Evolutionary conservation across 2,329 filamentous ascomycete species (phyloP), one percentile per base, ranked within the genome.

Genomic region (Pleomassaria siparia): DNA sequence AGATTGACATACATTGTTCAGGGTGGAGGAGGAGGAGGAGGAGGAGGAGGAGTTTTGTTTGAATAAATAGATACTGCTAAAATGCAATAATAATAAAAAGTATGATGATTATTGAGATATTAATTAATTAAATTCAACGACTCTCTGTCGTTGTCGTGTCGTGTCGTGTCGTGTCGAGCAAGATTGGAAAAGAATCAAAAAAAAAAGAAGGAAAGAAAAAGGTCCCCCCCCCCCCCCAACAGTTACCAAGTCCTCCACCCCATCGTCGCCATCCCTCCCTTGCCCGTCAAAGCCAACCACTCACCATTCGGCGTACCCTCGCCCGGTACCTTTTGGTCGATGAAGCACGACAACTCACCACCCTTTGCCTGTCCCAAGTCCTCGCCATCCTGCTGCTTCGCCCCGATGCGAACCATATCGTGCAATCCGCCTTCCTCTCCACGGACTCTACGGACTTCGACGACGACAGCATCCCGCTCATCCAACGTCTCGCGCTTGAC

Each of bases 1-100:
- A 7, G 60, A 62, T 36, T 28, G 25, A 28, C 12, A 28, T 28
- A 28, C n/a, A n/a, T n/a, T n/a, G n/a, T n/a, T n/a, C n/a, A n/a
- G n/a, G n/a, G n/a, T n/a, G n/a, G n/a, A n/a, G n/a, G n/a, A n/a
- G n/a, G n/a, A n/a, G n/a, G n/a, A n/a, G n/a, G n/a, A n/a, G n/a
- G n/a, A n/a, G n/a, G n/a, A n/a, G n/a, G n/a, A n/a, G n/a, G n/a
- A n/a, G n/a, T n/a, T n/a, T n/a, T n/a, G n/a, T n/a, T n/a, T n/a
- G n/a, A n/a, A n/a, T n/a, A n/a, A n/a, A n/a, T n/a, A n/a, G n/a
- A n/a, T n/a, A n/a, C n/a, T n/a, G n/a, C n/a, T n/a, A n/a, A n/a
- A n/a, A n/a, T n/a, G n/a, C n/a, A n/a, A n/a, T n/a, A n/a, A n/a
- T n/a, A n/a, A n/a, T n/a, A n/a, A n/a, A n/a, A n/a, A n/a, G n/a